Percentiles rank a stretch among this genome's conserved stretches.
Evolutionary conservation across 2,329 filamentous ascomycete species (phyloP).

Genomic region (Macrophomina phaseolina): DNA sequence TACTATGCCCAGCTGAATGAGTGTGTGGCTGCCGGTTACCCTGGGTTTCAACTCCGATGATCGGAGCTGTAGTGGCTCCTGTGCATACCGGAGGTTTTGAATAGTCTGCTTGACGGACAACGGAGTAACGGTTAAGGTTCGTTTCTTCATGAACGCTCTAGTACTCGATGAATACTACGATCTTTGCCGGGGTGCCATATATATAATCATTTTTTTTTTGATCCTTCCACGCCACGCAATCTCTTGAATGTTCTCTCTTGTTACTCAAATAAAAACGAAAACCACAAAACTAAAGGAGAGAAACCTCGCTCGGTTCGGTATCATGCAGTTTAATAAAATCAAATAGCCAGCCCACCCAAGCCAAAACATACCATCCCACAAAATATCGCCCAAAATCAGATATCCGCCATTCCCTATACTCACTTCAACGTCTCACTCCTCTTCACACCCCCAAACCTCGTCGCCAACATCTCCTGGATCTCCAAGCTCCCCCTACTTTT

Average conservation of each 20-base stretch:
- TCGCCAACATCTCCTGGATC: slow-evolving; percentile 27
- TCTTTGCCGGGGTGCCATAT: too few relatives aligned
- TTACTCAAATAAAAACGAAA: too few relatives aligned
- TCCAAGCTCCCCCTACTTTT: slow-evolving; percentile 15
- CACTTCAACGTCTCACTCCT: slow-evolving; percentile 18
- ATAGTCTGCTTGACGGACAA: too few relatives aligned
- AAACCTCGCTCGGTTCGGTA: slow-evolving; percentile 17
- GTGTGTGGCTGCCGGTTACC: slow-evolving; percentile 31
- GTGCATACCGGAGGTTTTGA: too few relatives aligned
- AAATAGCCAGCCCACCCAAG: neutral
- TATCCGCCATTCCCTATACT: neutral
- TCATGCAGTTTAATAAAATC: neutral
- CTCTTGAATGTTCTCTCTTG: too few relatives aligned
- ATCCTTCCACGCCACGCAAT: too few relatives aligned
- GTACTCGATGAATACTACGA: too few relatives aligned
- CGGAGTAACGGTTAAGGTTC: too few relatives aligned
- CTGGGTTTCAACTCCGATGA: slow-evolving; percentile 31
- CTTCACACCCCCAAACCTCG: slow-evolving; percentile 26
- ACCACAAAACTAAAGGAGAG: slow-evolving; percentile 12
- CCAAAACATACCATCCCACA: neutral
- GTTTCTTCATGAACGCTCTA: too few relatives aligned
- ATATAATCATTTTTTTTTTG: too few relatives aligned
- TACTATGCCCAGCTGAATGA: slow-evolving; percentile 35
- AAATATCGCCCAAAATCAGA: neutral
- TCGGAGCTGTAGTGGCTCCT: neutral